Evolutionary conservation across 2,329 filamentous ascomycete species (phyloP).

Genomic region (Alternaria infectoria): DNA sequence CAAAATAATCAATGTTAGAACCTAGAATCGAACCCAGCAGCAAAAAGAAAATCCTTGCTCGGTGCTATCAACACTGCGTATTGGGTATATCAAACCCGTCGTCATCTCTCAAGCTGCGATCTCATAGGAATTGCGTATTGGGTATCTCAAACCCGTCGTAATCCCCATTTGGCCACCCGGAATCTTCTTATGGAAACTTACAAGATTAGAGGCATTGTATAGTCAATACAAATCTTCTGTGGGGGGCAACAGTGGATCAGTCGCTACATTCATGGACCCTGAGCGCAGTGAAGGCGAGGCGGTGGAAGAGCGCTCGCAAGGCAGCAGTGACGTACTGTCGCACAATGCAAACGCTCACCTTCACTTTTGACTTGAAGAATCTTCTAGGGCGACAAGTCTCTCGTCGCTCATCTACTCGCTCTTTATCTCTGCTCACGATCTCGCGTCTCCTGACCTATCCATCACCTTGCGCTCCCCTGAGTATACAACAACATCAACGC

Average conservation of each 20-base stretch:
- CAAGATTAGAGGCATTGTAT: accelerated
- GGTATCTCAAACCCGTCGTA: neutral
- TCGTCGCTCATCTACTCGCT: too few relatives aligned
- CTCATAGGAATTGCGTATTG: neutral
- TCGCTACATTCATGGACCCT: neutral
- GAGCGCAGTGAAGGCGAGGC: neutral
- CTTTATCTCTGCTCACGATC: too few relatives aligned
- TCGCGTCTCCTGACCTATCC: too few relatives aligned
- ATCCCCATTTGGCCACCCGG: neutral
- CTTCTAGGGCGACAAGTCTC: too few relatives aligned
- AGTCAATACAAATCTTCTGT: accelerated
- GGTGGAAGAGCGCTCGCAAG: neutral
- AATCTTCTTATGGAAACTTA: neutral
- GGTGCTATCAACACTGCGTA: neutral
- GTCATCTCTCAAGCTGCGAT: accelerated
- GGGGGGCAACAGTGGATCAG: neutral
- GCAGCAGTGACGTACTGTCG: neutral
- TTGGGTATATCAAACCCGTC: neutral
- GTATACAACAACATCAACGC: neutral
- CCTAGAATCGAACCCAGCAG: neutral
- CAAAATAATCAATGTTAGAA: neutral
- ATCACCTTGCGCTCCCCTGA: too few relatives aligned
- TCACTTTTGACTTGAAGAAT: neutral
- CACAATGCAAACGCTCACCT: neutral
- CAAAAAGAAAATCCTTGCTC: neutral